These are phyloP conservation scores for Penicillium decumbens DNA, from an alignment of 2,329 filamentous ascomycete genomes.

Conservation along the genomic window DNA sequence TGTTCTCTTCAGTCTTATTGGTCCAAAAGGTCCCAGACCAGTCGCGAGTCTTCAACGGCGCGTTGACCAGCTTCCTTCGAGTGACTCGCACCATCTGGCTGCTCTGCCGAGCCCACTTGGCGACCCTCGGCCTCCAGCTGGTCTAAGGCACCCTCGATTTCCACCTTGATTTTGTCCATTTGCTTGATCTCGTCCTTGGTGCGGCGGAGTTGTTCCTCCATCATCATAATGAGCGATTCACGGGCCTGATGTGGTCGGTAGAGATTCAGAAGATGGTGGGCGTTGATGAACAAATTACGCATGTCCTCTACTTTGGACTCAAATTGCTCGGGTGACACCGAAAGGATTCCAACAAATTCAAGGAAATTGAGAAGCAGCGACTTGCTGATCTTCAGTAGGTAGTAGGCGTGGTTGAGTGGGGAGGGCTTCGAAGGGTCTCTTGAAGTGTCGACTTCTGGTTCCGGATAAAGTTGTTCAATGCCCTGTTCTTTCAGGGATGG, in stretches of 20 bases:
- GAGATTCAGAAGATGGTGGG: conserved; percentile 89
- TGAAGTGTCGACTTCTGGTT: conserved; percentile 52
- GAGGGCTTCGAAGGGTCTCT: conserved; percentile 30
- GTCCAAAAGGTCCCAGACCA: conserved; percentile 41
- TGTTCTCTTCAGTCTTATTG: conserved; percentile 24
- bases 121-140: conserved; percentile 32
- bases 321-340: conserved; percentile 62
- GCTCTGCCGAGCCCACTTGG: conserved; percentile 15
- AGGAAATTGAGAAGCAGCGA: conserved; percentile 84
- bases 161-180: conserved; percentile 68
- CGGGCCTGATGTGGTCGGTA: conserved; percentile 90
- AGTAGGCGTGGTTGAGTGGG: conserved; percentile 49
- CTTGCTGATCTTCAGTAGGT: conserved; percentile 74
- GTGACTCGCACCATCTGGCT: conserved; percentile 5
- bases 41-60: conserved; percentile 27
- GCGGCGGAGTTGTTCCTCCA: conserved; percentile 76
- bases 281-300: conserved; percentile 78
- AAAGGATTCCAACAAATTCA: conserved; percentile 70
- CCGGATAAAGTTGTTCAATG: conserved; percentile 65
- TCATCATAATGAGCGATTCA: conserved; percentile 78
- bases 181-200: conserved; percentile 72
- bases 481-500: conserved; percentile 65
- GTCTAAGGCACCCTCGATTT: conserved; percentile 49
- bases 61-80: conserved; percentile 14
- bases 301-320: conserved; percentile 72